These are phyloP conservation scores for Miamiensis avidus DNA, from an alignment of 169 alveolate species.

Conservation along the genomic window DNA sequence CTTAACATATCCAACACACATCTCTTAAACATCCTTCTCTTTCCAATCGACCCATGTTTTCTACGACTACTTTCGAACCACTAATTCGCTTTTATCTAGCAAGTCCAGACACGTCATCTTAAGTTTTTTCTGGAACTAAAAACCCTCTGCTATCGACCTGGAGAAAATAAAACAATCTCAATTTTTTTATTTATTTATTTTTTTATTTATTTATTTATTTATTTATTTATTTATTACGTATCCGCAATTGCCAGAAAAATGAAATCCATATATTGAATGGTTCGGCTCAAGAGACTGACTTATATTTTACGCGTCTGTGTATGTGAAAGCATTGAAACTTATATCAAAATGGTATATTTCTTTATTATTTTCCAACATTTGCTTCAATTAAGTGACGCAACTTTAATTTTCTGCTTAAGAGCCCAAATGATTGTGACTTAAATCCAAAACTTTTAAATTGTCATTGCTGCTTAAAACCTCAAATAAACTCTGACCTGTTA, in stretches of 20 bases:
- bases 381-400: not conserved
- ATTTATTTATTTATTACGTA: not conserved
- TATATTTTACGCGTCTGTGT: not conserved
- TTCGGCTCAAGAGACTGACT: not conserved
- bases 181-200: too few relatives aligned
- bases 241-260: slow-evolving; percentile 19
- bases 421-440: not conserved
- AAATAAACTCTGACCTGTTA: not conserved
- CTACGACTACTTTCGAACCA: not conserved
- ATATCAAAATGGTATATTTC: slow-evolving; percentile 9
- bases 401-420: not conserved
- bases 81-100: not conserved
- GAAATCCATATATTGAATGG: slow-evolving; percentile 18
- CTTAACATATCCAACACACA: slow-evolving; percentile 88
- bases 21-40: slow-evolving; percentile 15
- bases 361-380: not conserved
- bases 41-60: not conserved
- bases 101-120: not conserved
- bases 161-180: too few relatives aligned
- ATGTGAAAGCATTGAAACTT: slow-evolving; percentile 2
- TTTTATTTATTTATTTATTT: too few relatives aligned
- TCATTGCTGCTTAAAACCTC: not conserved
- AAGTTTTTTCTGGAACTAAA: slow-evolving; percentile 5
- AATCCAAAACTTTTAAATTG: not conserved
- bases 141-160: not conserved